Conservation (phyloP, 768 basidiomycete genomes). For the Rhizopogon salebrosus region DNA sequence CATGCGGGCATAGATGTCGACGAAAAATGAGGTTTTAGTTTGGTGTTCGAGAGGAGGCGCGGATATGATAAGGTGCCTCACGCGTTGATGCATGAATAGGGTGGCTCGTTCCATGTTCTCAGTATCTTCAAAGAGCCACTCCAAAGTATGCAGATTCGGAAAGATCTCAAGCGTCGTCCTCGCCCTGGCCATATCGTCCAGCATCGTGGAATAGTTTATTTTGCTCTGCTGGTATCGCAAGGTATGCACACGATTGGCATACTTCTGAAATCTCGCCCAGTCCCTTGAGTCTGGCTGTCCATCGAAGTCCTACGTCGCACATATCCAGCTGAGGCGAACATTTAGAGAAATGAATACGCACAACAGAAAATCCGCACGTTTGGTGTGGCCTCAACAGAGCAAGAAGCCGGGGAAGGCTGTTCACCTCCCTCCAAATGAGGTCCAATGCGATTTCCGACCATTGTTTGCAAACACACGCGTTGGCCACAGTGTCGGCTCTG, state of each 20-base stretch:
- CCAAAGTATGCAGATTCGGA: constrained; percentile 47
- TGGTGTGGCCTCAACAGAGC: constrained; percentile 43
- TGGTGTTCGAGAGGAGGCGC: constrained; percentile 14
- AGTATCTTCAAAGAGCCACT: constrained; percentile 35
- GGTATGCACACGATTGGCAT: constrained; percentile 44
- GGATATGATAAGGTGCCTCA: constrained; percentile 35
- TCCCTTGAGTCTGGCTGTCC: constrained; percentile 38
- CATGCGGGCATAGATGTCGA: constrained; percentile 43
- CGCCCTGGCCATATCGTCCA: constrained; percentile 54
- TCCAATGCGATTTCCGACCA: constrained; percentile 60
- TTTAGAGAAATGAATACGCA: constrained; percentile 10
- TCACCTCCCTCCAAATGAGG: constrained; percentile 51
- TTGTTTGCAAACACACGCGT: constrained; percentile 49
- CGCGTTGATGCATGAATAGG: constrained; percentile 53
- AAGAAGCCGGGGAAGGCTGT: constrained; percentile 42
- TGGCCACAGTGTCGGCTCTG: constrained; percentile 32
- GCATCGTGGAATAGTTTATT: constrained; percentile 11
- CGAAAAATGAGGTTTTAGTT: constrained; percentile 19
- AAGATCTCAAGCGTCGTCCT: constrained; percentile 48
- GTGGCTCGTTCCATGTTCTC: constrained; percentile 33
- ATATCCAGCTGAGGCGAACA: background rate
- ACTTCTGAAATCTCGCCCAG: constrained; percentile 53
- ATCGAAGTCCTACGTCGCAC: constrained; percentile 32
- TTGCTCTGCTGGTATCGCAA: constrained; percentile 19
- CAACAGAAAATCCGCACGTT: constrained; percentile 16